phyloP scores from a whole-genome alignment of 768 basidiomycete species.

The Russula ochroleuca region DNA sequence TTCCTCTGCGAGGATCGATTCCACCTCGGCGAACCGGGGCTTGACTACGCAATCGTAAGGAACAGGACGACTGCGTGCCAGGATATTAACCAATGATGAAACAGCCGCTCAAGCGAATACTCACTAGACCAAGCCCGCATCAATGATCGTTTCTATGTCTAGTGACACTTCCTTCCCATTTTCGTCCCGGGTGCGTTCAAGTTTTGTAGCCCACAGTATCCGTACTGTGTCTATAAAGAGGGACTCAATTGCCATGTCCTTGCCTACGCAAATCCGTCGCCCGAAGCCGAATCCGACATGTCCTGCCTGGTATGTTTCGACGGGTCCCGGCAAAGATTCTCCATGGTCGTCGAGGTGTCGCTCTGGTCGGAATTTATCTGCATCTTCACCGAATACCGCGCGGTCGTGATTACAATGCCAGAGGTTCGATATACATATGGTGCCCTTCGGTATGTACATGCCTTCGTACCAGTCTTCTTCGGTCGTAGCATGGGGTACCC shows the following conservation, averaged over 20 bases:
- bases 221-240: constrained; percentile 27
- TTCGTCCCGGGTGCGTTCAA: constrained; percentile 12
- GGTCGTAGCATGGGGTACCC: constrained; percentile 6
- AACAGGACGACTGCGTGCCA: constrained; percentile 12
- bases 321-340: not conserved
- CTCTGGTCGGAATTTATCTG: constrained; percentile 25
- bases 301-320: constrained; percentile 11
- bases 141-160: not conserved
- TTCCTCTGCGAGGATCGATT: constrained; percentile 5
- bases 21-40: constrained; percentile 24
- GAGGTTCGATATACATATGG: constrained; percentile 33
- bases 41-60: constrained; percentile 26
- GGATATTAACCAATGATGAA: not conserved
- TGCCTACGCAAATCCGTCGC: constrained; percentile 26
- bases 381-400: constrained; percentile 20
- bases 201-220: constrained; percentile 25
- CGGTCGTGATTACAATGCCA: constrained; percentile 16
- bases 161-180: constrained; percentile 13
- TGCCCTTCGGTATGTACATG: constrained; percentile 36
- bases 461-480: constrained; percentile 33
- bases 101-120: not conserved
- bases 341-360: constrained; percentile 20
- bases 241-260: constrained; percentile 20
- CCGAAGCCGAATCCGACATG: constrained; percentile 25
- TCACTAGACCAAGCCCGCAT: not conserved